These are phyloP conservation scores for Sechiopsis laciniata DNA, from an alignment of 306 rosid genomes.

Conservation along the genomic window DNA sequence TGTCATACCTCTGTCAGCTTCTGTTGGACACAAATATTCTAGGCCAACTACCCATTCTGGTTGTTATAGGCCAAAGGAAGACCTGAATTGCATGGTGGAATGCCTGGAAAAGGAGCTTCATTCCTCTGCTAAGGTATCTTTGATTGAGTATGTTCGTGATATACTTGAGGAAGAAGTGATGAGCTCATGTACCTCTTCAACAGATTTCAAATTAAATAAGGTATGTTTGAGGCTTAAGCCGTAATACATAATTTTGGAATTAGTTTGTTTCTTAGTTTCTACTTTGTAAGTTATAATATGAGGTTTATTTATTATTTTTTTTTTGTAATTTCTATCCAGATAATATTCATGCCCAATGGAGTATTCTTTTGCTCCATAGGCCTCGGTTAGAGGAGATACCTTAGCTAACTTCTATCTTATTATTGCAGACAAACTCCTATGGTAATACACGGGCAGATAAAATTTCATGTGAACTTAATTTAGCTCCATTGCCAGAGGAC, in stretches of 20 bases:
- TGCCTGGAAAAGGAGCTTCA: slow-evolving; percentile 66
- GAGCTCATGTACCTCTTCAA: slow-evolving; percentile 29
- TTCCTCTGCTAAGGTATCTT: slow-evolving; percentile 46
- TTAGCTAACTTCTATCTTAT: slow-evolving; percentile 21
- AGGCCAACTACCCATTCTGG: slow-evolving; percentile 29
- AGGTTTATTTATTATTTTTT: no score
- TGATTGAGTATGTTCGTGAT: slow-evolving; percentile 40
- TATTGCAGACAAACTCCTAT: slow-evolving; percentile 48
- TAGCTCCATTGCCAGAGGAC: slow-evolving; percentile 23
- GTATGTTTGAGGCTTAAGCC: slow-evolving; percentile 30
- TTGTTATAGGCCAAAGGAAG: slow-evolving; percentile 27
- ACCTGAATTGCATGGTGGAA: slow-evolving; percentile 44
- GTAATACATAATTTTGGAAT: neutral
- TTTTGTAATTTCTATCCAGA: neutral
- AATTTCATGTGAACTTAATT: slow-evolving; percentile 22
- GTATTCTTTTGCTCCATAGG: neutral
- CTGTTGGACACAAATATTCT: slow-evolving; percentile 26
- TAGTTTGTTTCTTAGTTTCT: neutral
- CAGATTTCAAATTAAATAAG: slow-evolving; percentile 36
- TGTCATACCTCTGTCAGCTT: slow-evolving; percentile 21
- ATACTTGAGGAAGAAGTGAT: slow-evolving; percentile 51
- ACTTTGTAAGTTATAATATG: neutral
- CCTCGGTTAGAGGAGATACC: neutral
- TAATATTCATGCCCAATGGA: neutral
- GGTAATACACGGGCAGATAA: slow-evolving; percentile 23